phyloP scores from a whole-genome alignment of 2,329 filamentous ascomycete species.

The Pseudogymnoascus sp. region DNA sequence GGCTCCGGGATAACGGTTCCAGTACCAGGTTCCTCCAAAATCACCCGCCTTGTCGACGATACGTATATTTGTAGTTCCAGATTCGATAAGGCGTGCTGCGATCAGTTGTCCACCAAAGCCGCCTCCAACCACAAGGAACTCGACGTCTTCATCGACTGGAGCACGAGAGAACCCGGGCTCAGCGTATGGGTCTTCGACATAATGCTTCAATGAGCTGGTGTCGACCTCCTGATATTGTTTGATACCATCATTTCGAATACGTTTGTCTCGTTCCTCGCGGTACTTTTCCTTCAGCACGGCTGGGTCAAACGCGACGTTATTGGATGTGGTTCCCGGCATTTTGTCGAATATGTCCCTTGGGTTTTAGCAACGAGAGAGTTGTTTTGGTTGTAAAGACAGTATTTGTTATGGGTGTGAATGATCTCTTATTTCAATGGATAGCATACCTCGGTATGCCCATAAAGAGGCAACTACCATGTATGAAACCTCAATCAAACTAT shows the following conservation, averaged over 20 bases:
- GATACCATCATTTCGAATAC: constrained; percentile 11
- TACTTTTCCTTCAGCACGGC: constrained; percentile 2
- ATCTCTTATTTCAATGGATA: background rate
- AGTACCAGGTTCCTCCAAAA: constrained; percentile 44
- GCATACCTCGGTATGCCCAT: background rate
- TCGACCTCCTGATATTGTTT: constrained; percentile 12
- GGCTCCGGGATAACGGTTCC: constrained; percentile 41
- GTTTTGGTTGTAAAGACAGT: background rate
- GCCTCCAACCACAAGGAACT: background rate
- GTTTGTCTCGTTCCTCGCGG: constrained; percentile 12
- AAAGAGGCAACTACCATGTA: background rate
- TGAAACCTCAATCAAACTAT: background rate
- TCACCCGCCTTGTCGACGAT: constrained; percentile 40
- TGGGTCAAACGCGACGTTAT: background rate
- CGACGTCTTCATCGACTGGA: background rate
- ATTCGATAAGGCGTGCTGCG: constrained; percentile 13
- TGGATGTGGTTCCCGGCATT: background rate
- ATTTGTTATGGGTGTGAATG: background rate
- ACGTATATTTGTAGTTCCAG: constrained; percentile 28
- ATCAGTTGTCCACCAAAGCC: constrained; percentile 7
- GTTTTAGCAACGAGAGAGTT: background rate
- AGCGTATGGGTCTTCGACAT: constrained; percentile 12
- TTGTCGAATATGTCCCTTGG: background rate
- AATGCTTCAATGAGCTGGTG: constrained; percentile 10
- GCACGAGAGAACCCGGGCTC: constrained; percentile 1